Evolutionary conservation across 2,329 filamentous ascomycete genomes (phyloP), one percentile per base, ranked within the genome.

Genomic region (Gaeumannomyces tritici): DNA sequence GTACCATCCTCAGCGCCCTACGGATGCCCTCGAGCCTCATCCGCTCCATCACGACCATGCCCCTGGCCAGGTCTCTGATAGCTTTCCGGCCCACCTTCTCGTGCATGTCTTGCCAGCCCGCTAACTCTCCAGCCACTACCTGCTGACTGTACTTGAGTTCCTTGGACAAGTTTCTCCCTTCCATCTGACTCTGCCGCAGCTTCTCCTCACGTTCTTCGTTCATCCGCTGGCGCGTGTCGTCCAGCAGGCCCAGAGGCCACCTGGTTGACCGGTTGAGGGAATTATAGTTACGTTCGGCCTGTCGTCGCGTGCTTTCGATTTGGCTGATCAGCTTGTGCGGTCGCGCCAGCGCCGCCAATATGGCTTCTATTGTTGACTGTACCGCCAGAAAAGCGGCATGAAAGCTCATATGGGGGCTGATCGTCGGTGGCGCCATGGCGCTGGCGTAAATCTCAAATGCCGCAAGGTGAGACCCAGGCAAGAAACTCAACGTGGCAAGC

Each of bases 111-210:
- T 96, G 93, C 91, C 95, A 99, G 21, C 90, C 92, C 0, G 95
- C 95, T 62, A 99, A 75, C 76, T 99, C 95, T 1, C 86, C 83
- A 8, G 96, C 93, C 28, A 98, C 93, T 18, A 93, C 91, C 73
- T 96, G 91, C 76, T 97, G 93, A 59, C 93, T 96, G 73, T 95
- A 96, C 60, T 91, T 80, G 62, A 99, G 78, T 74, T 99, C 95
- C 61, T 85, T 85, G 0, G 89, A 88, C n/a, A 96, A 75, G 56
- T 86, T 83, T 26, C 88, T 84, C 13, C 90, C 83, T 71, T 97
- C 91, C 24, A 80, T 75, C 66, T 88, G 84, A 27, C 84, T 85
- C 66, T 87, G 86, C 18, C 84, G 82, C 51, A 91, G 90, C 69
- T 89, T 91, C 66, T 90, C 88, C 75, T 92, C 90, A 56, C 90